phyloP scores from a whole-genome alignment of 169 alveolate species.

The Cystoisospora suis region DNA sequence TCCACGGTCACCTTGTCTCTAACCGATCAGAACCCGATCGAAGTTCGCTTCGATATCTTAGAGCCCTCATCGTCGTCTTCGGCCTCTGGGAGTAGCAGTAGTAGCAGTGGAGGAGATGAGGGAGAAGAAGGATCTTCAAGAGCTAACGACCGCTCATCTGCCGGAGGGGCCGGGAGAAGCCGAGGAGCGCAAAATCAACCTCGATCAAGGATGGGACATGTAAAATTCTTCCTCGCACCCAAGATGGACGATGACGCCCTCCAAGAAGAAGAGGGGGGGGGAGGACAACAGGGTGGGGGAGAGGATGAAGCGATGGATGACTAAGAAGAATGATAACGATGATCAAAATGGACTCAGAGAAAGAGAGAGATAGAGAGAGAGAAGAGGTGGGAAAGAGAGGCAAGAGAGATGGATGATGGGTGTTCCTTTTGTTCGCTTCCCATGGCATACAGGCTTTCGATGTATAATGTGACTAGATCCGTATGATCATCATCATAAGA shows the following conservation, averaged over 20 bases:
- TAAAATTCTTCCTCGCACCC: conserved; percentile 67
- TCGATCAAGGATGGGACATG: conserved; percentile 35
- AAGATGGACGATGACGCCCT: conserved; percentile 67
- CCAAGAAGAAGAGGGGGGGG: conserved; percentile 1
- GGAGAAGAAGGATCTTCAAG: conserved; percentile 14
- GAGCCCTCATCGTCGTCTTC: conserved; percentile 34
- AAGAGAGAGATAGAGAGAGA: neutral
- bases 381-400: neutral
- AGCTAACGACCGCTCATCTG: neutral
- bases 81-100: neutral
- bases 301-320: conserved; percentile 1
- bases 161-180: neutral
- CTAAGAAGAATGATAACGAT: neutral
- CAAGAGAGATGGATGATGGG: neutral
- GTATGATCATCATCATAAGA: no score
- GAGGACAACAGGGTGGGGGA: neutral
- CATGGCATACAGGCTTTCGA: no score
- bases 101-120: neutral
- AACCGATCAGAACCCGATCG: conserved; percentile 48
- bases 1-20: conserved; percentile 27
- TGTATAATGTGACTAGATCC: no score
- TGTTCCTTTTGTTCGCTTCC: no score
- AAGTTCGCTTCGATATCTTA: conserved; percentile 55
- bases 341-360: neutral
- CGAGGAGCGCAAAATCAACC: neutral